Evolutionary conservation across 75 land plant species (phyloP).

Genomic region (Pseudotsuga menziesii): DNA sequence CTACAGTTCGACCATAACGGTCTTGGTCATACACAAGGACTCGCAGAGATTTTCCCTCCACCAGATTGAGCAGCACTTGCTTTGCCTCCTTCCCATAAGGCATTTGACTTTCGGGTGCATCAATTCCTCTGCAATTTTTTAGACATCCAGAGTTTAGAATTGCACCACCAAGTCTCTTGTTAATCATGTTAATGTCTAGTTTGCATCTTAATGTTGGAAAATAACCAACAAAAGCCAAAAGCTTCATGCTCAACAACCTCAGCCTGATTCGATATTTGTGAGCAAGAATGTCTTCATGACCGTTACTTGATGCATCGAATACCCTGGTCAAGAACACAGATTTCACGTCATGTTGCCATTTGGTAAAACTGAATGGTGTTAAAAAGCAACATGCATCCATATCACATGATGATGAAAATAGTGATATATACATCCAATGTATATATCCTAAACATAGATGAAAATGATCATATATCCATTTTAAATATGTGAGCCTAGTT

Average conservation of each 20-base stretch:
- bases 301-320: slow-evolving; percentile 27
- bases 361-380: background rate
- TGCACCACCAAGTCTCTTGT: background rate
- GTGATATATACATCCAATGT: background rate
- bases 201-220: background rate
- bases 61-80: slow-evolving; percentile 50
- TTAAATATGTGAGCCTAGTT: no score
- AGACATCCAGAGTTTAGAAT: background rate
- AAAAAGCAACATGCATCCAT: background rate
- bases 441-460: background rate
- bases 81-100: slow-evolving; percentile 85
- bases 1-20: slow-evolving; percentile 76
- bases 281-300: slow-evolving; percentile 50
- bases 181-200: background rate
- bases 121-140: slow-evolving; percentile 67
- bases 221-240: background rate
- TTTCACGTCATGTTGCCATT: background rate
- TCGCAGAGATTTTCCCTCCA: slow-evolving; percentile 69
- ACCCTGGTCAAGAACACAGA: slow-evolving; percentile 40
- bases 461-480: background rate
- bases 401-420: background rate
- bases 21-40: slow-evolving; percentile 68
- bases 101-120: slow-evolving; percentile 96
- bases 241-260: slow-evolving; percentile 32
- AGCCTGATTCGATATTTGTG: slow-evolving; percentile 67